Evolutionary conservation across 2,329 filamentous ascomycete species (phyloP).

Genomic region (Pyrenochaeta sp.): DNA sequence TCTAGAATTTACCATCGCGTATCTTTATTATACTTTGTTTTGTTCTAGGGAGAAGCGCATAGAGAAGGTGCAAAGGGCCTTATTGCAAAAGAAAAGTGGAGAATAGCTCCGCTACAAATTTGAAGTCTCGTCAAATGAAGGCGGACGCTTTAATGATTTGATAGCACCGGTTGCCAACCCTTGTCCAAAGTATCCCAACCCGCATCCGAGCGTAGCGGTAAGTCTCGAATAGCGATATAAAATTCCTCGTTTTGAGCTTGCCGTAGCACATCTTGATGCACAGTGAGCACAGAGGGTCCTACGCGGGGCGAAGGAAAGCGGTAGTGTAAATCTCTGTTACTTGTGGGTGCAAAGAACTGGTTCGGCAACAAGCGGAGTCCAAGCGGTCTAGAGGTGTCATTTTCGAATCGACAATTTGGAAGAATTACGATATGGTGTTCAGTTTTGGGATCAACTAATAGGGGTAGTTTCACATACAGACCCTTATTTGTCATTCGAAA

Average conservation of each 20-base stretch:
- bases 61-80: not conserved
- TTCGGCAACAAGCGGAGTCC: not conserved
- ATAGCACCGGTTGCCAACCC: no score
- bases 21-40: not conserved
- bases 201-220: no score
- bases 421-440: not conserved
- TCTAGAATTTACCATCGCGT: not conserved
- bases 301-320: no score
- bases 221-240: not conserved
- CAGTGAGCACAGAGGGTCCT: not conserved
- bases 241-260: not conserved
- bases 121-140: no score
- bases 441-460: not conserved
- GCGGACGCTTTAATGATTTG: no score
- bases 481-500: slow-evolving; percentile 11
- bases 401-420: not conserved
- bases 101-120: not conserved
- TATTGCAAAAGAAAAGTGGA: not conserved
- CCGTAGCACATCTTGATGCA: not conserved
- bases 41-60: not conserved
- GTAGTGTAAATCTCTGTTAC: no score
- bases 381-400: not conserved
- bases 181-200: no score
- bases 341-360: no score
- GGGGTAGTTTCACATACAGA: slow-evolving; percentile 1